Base-by-base conservation (phyloP, 768 basidiomycete genomes). In the Trametes cingulata region DNA sequence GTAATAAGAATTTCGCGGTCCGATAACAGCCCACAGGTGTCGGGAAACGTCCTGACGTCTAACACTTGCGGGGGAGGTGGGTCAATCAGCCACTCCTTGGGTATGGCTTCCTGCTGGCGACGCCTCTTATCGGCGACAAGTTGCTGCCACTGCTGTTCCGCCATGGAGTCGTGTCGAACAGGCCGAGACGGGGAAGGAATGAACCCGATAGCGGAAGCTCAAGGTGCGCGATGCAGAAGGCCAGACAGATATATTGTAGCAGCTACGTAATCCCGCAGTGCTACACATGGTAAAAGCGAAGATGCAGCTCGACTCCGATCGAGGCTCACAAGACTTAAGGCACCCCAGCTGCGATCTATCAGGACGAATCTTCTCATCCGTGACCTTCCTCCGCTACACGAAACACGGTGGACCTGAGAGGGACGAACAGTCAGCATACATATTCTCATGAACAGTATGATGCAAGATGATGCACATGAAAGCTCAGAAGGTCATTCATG, bases 401-500 rank as follows among this genome's bases (percentile, higher is more conserved):
- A 33, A 33, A 4, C 29, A 33, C 29, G 29, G 4, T 10, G 29
- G 10, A 10, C n/a, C 13, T 19, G n/a, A 45, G 33, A 49, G 29
- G 22, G 20, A 39, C n/a, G n/a, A 24, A 13, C 10, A 19, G 51
- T 53, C 55, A 57, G 56, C 52, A n/a, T 6, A 36, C 49, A 52
- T 17, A 14, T 9, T 22, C 19, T 17, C n/a, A n/a, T n/a, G n/a
- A n/a, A n/a, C n/a, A n/a, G n/a, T n/a, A n/a, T 29, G 22, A 50
- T 41, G 36, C 24, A 27, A 48, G 22, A 20, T 27, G 57, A 39
- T 39, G 45, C 33, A 27, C 61, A 54, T 41, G 12, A 43, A 63
- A 58, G 66, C 77, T 84, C 81, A 80, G 80, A 78, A 74, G 72
- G 77, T 77, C 78, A 85, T 85, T 85, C 72, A 92, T 91, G 90